Conservation (phyloP, 805 yeast genomes). For the Nakazawaea ishiwadae region DNA sequence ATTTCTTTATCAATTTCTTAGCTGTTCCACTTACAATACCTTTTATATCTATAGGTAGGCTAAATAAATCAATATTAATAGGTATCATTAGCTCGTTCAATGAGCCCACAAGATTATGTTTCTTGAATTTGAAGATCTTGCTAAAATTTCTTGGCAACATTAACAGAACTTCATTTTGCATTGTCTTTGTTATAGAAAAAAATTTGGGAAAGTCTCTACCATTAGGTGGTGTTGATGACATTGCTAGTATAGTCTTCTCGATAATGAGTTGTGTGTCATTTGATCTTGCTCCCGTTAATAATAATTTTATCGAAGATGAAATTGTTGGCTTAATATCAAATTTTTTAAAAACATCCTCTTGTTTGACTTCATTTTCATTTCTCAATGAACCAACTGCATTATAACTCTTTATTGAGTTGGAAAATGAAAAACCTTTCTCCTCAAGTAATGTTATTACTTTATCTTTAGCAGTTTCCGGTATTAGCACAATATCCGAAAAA, state of each 20-base stretch:
- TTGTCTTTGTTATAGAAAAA: constrained; percentile 50
- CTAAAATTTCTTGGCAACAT: constrained; percentile 38
- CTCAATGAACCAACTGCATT: constrained; percentile 16
- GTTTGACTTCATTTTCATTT: not conserved
- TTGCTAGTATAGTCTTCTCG: constrained; percentile 35
- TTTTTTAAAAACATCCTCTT: constrained; percentile 23
- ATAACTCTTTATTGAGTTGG: constrained; percentile 39
- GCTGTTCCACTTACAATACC: constrained; percentile 70
- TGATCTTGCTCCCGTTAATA: constrained; percentile 57
- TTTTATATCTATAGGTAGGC: constrained; percentile 52
- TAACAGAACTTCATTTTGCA: constrained; percentile 45
- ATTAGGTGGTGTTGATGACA: constrained; percentile 21
- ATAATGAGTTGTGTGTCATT: constrained; percentile 39
- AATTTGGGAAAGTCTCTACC: constrained; percentile 30
- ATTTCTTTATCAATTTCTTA: constrained; percentile 34
- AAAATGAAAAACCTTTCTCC: constrained; percentile 37
- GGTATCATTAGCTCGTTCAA: constrained; percentile 55
- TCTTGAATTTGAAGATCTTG: constrained; percentile 33
- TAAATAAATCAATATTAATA: constrained; percentile 46
- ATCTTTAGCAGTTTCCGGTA: constrained; percentile 42
- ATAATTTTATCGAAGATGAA: constrained; percentile 32
- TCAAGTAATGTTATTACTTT: constrained; percentile 43
- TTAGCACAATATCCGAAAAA: constrained; percentile 57
- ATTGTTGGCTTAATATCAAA: constrained; percentile 39
- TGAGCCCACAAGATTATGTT: constrained; percentile 47